Conservation (phyloP, 495 filamentous ascomycete species). For the Pyronema omphalodes region DNA sequence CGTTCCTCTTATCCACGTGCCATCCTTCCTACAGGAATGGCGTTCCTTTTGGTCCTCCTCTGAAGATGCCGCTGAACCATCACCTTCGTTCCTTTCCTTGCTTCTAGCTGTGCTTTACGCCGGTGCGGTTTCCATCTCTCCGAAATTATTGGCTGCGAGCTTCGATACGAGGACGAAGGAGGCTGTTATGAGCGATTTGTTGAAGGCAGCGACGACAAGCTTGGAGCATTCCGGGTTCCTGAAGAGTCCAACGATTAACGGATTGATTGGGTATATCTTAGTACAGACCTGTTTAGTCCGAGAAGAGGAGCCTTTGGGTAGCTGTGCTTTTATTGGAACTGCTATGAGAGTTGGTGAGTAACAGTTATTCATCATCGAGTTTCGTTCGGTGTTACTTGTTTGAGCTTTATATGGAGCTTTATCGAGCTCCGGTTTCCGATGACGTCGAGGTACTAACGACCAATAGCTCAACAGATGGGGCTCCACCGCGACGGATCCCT, state of each 20-base stretch:
- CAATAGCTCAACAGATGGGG: constrained; percentile 56
- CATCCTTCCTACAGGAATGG: constrained; percentile 15
- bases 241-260: constrained; percentile 15
- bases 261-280: constrained; percentile 17
- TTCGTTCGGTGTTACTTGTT: neutral
- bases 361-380: neutral
- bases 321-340: constrained; percentile 18
- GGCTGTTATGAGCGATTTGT: neutral
- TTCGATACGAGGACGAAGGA: constrained; percentile 2
- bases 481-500: constrained; percentile 51
- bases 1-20: constrained; percentile 20
- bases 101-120: constrained; percentile 18
- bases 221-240: constrained; percentile 14
- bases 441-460: constrained; percentile 3
- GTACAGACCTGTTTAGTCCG: constrained; percentile 19
- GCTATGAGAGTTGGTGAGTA: constrained; percentile 16
- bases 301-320: constrained; percentile 20
- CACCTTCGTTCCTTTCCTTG: constrained; percentile 11
- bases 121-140: constrained; percentile 13
- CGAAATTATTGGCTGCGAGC: constrained; percentile 5
- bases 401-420: neutral
- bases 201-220: constrained; percentile 14
- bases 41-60: constrained; percentile 17
- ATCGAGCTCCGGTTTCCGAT: no score
- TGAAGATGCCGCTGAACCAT: constrained; percentile 5